Base-by-base conservation (phyloP, 176 grass and related monocot genomes). In the Musa itinerans region DNA sequence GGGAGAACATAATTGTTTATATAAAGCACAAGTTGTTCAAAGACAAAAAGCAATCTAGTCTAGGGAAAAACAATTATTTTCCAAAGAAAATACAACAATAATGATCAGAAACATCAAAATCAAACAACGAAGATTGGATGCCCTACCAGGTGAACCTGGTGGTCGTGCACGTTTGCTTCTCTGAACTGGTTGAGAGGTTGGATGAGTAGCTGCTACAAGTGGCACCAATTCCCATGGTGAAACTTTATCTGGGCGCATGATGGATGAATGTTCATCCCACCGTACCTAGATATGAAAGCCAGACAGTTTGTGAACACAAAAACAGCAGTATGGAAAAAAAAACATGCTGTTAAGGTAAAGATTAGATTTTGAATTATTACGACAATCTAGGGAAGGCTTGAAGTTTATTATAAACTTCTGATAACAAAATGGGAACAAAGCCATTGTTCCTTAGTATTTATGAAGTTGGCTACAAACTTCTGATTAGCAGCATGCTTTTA, bases 171-270 rank as follows among this genome's bases (percentile, higher is more conserved):
- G 90, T 80, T 99, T 99, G 82, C 80, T 85, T 53, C 88, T 85
- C 51, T 57, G 55, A 49, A 79, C 74, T 78, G 72, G 82, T 79
- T 93, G 95, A 74, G 84, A 74, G 27, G 81, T 62, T 76, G 84
- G 94, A 9, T 5, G 74, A 76, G 84, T 82, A 80, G 80, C 54
- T 69, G 82, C 78, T 75, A 87, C 81, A 58, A 99, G 48, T 54
- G 95, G 90, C 68, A 94, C 90, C 29, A 92, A 72, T 68, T 94
- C 95, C 95, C 95, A 99, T 50, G 95, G 88, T 27, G 95, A 99
- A 75, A 99, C 80, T 85, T 83, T 81, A 29, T 92, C 90, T 73
- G 95, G 95, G 19, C 83, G 81, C 50, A 78, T 80, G 73, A 91
- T 91, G 1, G 88, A 85, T 2, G 90, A 99, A 76, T 88, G 86